Evolutionary conservation across 441 rosid species (phyloP), one percentile per base, ranked within the genome.

Genomic region (Geranium incanum): DNA sequence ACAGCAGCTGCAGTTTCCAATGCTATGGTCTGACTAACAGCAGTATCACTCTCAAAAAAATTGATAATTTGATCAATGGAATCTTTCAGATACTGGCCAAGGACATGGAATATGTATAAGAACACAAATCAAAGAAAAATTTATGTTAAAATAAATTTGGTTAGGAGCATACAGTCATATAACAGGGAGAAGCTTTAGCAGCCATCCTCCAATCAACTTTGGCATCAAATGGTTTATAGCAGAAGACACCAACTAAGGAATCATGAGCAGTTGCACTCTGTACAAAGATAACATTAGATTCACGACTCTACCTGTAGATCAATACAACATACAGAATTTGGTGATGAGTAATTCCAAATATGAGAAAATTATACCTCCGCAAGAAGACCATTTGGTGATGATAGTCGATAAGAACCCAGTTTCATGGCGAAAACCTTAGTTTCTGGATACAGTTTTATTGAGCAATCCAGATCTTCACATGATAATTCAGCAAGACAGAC

Each of bases 151-250:
- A 66, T 5, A 23, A 72, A 76, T 57, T 71, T 73, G 63, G 71
- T 57, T n/a, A 68, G 60, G 66, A 67, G 74, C 94, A 43, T 82
- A 95, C 99, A 70, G 96, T 95, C 88, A 89, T 83, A 80, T 95
- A 91, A 84, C 99, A 93, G 41, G 99, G 98, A 79, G 99, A 88
- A 78, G 99, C 99, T 84, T 87, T 95, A 55, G 88, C 94, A 71
- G 81, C 84, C 96, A 93, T 75, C 81, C 98, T 93, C 99, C 99
- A 95, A 80, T 95, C 99, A 73, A 95, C 97, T 79, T 93, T 83
- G 72, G 86, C 89, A 81, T 89, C 98, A 77, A 93, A 91, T 48
- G 99, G 99, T 85, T 95, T 95, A 80, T 93, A 93, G 77, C 88
- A 78, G 82, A 95, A 95, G 74, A 84, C 83, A 67, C 92, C 98